Evolutionary conservation across 371 early-diverging fungal genomes (phyloP), one percentile per base, ranked within the genome.

Genomic region (Quaeritorhiza haematococci): DNA sequence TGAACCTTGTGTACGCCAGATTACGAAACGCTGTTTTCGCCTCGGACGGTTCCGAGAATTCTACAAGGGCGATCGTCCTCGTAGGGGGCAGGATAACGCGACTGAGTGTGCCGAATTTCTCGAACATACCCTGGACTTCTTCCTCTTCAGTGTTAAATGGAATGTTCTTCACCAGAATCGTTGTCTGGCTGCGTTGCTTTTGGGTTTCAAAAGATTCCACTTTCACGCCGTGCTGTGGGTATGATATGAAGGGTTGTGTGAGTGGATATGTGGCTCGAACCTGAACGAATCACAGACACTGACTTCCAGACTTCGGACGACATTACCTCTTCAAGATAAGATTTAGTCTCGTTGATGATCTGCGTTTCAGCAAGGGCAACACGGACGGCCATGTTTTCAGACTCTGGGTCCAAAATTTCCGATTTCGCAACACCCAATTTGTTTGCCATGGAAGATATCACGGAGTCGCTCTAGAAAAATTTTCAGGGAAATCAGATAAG

Each of bases 331-430:
- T 90, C 89, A 60, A 97, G 82, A 61, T 84, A 96, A 45, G 83
- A 71, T 67, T 95, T 95, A 17, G 96, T 96, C 64, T 96, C 95
- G 67, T 79, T 82, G 49, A 96, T 84, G 48, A 98, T 85, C 60
- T 95, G 89, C 0, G 98, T 96, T 73, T 98, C 98, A 17, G 98
- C 98, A 35, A 96, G 78, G 0, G 98, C 96, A 49, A 96, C 74
- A 27, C 94, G 83, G 2, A 94, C 94, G 23, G 96, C 94, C 73
- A 92, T 80, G 68, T 94, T 93, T 29, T 89, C 89, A 17, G 88
- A 79, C 26, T 84, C 84, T 3, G 91, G 82, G 69, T 91, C 88
- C 60, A 98, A 66, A 10, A 98, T 84, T 10, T 93, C 94, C 13
- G 84, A 75, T 68, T 98, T 98, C 49, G 79, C 73, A 6, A 98